Conservation (phyloP, 371 early-diverging fungal species). For the Rhizopus delemar region DNA sequence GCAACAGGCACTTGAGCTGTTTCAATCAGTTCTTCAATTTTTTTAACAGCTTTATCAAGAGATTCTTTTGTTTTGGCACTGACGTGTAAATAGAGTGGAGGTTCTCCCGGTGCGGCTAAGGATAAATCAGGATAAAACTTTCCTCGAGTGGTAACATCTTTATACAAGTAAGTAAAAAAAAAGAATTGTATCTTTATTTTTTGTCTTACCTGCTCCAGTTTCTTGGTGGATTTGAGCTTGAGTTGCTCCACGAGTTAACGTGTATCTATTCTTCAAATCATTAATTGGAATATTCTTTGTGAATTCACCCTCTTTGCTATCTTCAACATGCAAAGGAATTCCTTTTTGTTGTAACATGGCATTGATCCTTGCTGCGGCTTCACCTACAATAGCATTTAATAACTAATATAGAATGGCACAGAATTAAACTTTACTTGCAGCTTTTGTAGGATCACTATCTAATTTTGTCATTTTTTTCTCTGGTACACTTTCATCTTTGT, state of each 20-base stretch:
- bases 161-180: slow-evolving; percentile 11
- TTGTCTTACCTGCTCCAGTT: slow-evolving; percentile 64
- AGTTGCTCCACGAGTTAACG: slow-evolving; percentile 76
- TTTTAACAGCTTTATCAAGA: slow-evolving; percentile 70
- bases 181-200: neutral
- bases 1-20: slow-evolving; percentile 32
- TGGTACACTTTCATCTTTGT: slow-evolving; percentile 22
- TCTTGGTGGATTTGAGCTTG: slow-evolving; percentile 74
- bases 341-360: slow-evolving; percentile 64
- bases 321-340: slow-evolving; percentile 20
- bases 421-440: slow-evolving; percentile 24
- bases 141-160: slow-evolving; percentile 81
- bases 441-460: slow-evolving; percentile 38
- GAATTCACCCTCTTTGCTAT: slow-evolving; percentile 49
- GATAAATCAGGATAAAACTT: slow-evolving; percentile 76
- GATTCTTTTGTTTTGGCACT: slow-evolving; percentile 67
- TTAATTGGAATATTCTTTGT: slow-evolving; percentile 76
- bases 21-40: slow-evolving; percentile 75
- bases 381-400: slow-evolving; percentile 29
- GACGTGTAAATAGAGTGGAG: slow-evolving; percentile 79
- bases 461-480: slow-evolving; percentile 29
- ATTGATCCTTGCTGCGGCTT: slow-evolving; percentile 60
- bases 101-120: slow-evolving; percentile 72
- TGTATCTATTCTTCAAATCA: slow-evolving; percentile 77
- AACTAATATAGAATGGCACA: neutral